These are phyloP conservation scores for Massariosphaeria phaeospora DNA, from an alignment of 495 filamentous ascomycete genomes.

Conservation along the genomic window DNA sequence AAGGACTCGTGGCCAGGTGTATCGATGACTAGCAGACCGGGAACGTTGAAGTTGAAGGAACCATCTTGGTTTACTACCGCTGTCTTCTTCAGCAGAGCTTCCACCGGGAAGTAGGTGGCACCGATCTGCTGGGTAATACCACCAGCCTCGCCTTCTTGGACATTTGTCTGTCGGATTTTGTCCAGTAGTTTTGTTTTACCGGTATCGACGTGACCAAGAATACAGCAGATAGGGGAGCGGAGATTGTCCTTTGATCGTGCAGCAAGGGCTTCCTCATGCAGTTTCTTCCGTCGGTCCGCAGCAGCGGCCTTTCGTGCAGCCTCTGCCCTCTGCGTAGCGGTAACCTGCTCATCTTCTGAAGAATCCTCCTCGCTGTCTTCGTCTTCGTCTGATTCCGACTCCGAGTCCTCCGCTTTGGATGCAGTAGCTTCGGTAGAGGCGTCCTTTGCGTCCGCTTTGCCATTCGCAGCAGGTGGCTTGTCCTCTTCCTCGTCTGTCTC, in stretches of 20 bases:
- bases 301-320: conserved; percentile 79
- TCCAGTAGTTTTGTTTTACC: conserved; percentile 98
- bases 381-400: conserved; percentile 45
- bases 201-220: conserved; percentile 99
- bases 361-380: conserved; percentile 53
- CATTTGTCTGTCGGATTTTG: conserved; percentile 98
- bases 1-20: conserved; percentile 99
- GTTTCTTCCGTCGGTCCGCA: conserved; percentile 79
- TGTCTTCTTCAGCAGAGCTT: conserved; percentile 87
- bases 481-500: conserved; percentile 71
- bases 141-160: conserved; percentile 98
- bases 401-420: conserved; percentile 38
- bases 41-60: conserved; percentile 93
- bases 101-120: conserved; percentile 98
- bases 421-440: conserved; percentile 30
- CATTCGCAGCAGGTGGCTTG: conserved; percentile 30
- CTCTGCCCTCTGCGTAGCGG: conserved; percentile 62
- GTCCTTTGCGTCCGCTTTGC: conserved; percentile 9
- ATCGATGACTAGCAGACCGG: conserved; percentile 95
- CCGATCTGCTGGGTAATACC: conserved; percentile 99
- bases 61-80: conserved; percentile 85
- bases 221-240: conserved; percentile 97
- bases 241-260: conserved; percentile 91
- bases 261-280: conserved; percentile 85
- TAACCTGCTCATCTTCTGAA: conserved; percentile 64